Conservation (phyloP, 208 protist genomes). For the Crithidia brevicula region DNA sequence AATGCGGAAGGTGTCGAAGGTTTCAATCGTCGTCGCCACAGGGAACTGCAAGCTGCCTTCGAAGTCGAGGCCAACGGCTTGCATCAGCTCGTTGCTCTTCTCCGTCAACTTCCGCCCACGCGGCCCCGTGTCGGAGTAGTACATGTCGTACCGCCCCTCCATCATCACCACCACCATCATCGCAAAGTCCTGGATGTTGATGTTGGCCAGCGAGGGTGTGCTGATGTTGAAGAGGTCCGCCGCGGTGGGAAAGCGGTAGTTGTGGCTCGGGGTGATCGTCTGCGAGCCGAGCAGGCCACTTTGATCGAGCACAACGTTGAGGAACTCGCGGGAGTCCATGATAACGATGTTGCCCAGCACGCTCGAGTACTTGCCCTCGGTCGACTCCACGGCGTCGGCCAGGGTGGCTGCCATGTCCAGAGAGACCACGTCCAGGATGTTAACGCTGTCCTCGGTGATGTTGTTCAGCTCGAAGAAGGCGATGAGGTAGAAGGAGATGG, state of each 20-base stretch:
- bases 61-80: slow-evolving; percentile 53
- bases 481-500: slow-evolving; percentile 22
- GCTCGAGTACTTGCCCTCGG: slow-evolving; percentile 92
- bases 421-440: slow-evolving; percentile 32
- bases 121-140: slow-evolving; percentile 49
- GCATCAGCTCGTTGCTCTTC: slow-evolving; percentile 59
- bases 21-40: slow-evolving; percentile 45
- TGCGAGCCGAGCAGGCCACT: slow-evolving; percentile 35
- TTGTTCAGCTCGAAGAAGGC: slow-evolving; percentile 57
- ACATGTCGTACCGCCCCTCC: slow-evolving; percentile 71
- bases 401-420: slow-evolving; percentile 47
- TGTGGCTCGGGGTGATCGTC: slow-evolving; percentile 11
- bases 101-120: slow-evolving; percentile 57
- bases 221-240: slow-evolving; percentile 38
- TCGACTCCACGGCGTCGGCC: slow-evolving; percentile 63
- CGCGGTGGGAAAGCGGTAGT: slow-evolving; percentile 37
- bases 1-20: slow-evolving; percentile 75
- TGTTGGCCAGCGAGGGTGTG: not conserved
- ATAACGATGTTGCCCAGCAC: slow-evolving; percentile 91
- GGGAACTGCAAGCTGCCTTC: slow-evolving; percentile 63
- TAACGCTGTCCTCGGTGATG: slow-evolving; percentile 44
- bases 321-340: slow-evolving; percentile 74
- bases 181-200: slow-evolving; percentile 66
- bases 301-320: slow-evolving; percentile 37
- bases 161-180: slow-evolving; percentile 72